phyloP scores from a whole-genome alignment of 352 stramenopile genomes.

The Thraustochytrium sp. region DNA sequence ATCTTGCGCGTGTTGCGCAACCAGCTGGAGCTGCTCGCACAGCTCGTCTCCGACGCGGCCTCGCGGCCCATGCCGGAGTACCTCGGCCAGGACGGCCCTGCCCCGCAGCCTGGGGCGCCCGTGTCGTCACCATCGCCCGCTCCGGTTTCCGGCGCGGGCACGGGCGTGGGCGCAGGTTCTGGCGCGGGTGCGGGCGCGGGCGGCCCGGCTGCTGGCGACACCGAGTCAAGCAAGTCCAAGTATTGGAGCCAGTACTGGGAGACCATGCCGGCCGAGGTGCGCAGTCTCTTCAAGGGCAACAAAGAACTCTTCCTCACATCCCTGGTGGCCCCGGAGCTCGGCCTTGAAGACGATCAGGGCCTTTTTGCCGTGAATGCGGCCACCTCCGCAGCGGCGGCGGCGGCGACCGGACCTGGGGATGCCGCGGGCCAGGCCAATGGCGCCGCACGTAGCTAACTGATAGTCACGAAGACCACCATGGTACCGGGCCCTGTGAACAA shows the following conservation, averaged over 20 bases:
- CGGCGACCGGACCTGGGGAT: background rate
- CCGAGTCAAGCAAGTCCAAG: background rate
- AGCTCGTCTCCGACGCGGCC: background rate
- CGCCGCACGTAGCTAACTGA: too few species aligned
- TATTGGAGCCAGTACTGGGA: constrained; percentile 38
- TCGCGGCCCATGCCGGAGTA: background rate
- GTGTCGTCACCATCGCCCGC: too few species aligned
- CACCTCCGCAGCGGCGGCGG: background rate
- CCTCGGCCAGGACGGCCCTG: background rate
- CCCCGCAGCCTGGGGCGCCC: too few species aligned
- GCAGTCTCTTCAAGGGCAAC: constrained; percentile 12
- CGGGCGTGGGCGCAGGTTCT: too few species aligned
- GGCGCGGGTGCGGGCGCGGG: too few species aligned
- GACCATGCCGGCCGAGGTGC: constrained; percentile 4
- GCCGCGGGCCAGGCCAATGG: too few species aligned
- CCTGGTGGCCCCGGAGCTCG: constrained; percentile 19
- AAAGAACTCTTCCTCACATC: constrained; percentile 31
- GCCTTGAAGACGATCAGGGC: constrained; percentile 1
- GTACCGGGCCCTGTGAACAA: too few species aligned
- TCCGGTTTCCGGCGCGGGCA: too few species aligned
- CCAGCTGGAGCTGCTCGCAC: background rate
- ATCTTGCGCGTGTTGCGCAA: constrained; percentile 5
- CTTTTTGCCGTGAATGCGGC: too few species aligned
- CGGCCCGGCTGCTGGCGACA: too few species aligned
- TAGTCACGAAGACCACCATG: too few species aligned